A percentile compares a stretch with the other conserved stretches of the same genome.
Evolutionary conservation across 441 rosid species (phyloP).

Genomic region (Populus hybrid): DNA sequence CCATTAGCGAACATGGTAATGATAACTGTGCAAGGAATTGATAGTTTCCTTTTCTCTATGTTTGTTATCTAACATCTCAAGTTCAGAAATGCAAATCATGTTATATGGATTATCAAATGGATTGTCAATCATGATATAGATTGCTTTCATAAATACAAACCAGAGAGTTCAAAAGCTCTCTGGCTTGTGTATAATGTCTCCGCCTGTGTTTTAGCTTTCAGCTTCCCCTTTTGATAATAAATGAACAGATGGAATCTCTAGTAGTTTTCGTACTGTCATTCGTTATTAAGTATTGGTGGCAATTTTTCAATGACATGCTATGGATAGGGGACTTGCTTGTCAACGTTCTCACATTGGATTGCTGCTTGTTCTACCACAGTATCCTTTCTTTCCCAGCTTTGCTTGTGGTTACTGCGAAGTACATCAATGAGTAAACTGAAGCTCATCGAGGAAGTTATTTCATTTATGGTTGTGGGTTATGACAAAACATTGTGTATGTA

Average conservation of each 20-base stretch:
- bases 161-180: background rate
- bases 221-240: background rate
- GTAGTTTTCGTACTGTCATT: constrained; percentile 1
- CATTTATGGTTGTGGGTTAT: background rate
- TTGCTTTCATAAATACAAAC: background rate
- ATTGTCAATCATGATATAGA: background rate
- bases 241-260: constrained; percentile 17
- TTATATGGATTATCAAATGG: background rate
- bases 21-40: background rate
- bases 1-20: background rate
- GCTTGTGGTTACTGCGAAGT: background rate
- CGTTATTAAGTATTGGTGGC: background rate
- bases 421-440: background rate
- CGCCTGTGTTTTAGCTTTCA: background rate
- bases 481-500: constrained; percentile 17
- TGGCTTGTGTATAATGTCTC: background rate
- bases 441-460: constrained; percentile 6
- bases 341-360: background rate
- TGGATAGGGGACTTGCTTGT: background rate
- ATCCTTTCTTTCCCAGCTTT: background rate
- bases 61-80: background rate
- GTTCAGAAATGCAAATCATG: background rate
- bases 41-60: background rate
- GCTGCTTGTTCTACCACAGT: background rate
- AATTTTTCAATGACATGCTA: constrained; percentile 27